A percentile compares a stretch with the other conserved stretches of the same genome.
Conservation (phyloP, 2,329 filamentous ascomycete species). For the Fusarium pseudonygamai region DNA sequence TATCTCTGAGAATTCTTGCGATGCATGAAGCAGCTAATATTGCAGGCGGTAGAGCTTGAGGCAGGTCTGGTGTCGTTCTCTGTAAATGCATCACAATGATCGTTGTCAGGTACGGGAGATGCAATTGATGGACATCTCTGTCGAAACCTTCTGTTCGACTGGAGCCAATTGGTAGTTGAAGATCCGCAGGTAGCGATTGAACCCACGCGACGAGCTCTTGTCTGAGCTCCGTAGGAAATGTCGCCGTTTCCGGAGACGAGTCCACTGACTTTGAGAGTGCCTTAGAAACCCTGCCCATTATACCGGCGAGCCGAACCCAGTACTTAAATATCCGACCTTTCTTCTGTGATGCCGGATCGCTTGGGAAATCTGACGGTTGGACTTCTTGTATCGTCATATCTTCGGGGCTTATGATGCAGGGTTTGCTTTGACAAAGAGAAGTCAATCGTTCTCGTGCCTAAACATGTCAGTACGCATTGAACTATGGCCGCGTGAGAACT, state of each 20-base stretch:
- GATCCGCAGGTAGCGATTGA: constrained; percentile 21
- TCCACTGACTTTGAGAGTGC: constrained; percentile 40
- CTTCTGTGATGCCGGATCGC: constrained; percentile 42
- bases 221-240: constrained; percentile 21
- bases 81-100: constrained; percentile 53
- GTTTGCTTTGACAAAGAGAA: constrained; percentile 54
- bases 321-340: constrained; percentile 53
- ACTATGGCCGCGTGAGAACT: not conserved
- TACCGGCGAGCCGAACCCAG: constrained; percentile 53
- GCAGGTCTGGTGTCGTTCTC: constrained; percentile 48
- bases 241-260: not conserved
- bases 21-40: constrained; percentile 35
- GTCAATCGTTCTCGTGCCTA: constrained; percentile 44
- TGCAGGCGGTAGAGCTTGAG: constrained; percentile 36
- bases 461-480: not conserved
- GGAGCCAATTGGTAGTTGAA: constrained; percentile 24
- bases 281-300: constrained; percentile 53
- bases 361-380: constrained; percentile 51
- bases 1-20: constrained; percentile 46
- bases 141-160: constrained; percentile 47
- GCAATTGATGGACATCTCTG: constrained; percentile 53
- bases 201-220: constrained; percentile 35
- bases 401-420: constrained; percentile 53
- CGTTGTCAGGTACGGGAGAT: constrained; percentile 54
- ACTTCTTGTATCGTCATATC: constrained; percentile 53